Evolutionary conservation across 306 rosid species (phyloP).

Genomic region (Datisca glomerata): DNA sequence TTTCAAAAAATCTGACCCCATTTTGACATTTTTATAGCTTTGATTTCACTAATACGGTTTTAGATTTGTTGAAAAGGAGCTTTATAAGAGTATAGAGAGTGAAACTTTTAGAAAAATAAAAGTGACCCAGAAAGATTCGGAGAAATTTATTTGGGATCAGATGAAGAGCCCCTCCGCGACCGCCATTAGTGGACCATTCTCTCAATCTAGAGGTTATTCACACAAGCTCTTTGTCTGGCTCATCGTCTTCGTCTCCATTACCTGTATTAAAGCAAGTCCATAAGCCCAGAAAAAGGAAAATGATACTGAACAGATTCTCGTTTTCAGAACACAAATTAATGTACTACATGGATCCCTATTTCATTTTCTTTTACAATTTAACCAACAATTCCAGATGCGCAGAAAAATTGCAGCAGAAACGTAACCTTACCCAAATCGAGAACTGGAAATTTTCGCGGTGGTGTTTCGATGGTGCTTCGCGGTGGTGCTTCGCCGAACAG

Average conservation of each 20-base stretch:
- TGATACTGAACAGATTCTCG: too few relatives aligned
- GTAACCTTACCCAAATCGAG: too few relatives aligned
- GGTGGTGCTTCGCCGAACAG: too few relatives aligned
- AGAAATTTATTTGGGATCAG: slow-evolving; percentile 57
- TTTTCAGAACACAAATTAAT: too few relatives aligned
- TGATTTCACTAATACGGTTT: not conserved
- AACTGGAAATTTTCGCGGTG: too few relatives aligned
- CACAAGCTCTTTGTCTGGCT: slow-evolving; percentile 61
- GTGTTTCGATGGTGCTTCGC: too few relatives aligned
- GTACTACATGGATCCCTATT: too few relatives aligned
- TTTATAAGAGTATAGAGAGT: not conserved
- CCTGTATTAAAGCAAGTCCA: too few relatives aligned
- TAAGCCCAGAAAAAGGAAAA: too few relatives aligned
- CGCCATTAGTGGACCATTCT: slow-evolving; percentile 17
- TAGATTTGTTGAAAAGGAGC: not conserved
- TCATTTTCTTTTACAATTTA: too few relatives aligned
- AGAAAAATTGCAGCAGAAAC: too few relatives aligned
- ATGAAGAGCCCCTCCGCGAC: slow-evolving; percentile 32
- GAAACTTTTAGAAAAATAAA: slow-evolving; percentile 33
- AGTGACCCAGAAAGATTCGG: slow-evolving; percentile 37
- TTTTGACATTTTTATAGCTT: not conserved
- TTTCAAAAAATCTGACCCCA: not conserved
- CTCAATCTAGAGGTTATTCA: slow-evolving; percentile 27
- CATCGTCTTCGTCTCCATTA: slow-evolving; percentile 53
- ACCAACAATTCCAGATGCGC: too few relatives aligned